Base-by-base conservation (phyloP, 371 early-diverging fungal species). In the Mucor irregularis region DNA sequence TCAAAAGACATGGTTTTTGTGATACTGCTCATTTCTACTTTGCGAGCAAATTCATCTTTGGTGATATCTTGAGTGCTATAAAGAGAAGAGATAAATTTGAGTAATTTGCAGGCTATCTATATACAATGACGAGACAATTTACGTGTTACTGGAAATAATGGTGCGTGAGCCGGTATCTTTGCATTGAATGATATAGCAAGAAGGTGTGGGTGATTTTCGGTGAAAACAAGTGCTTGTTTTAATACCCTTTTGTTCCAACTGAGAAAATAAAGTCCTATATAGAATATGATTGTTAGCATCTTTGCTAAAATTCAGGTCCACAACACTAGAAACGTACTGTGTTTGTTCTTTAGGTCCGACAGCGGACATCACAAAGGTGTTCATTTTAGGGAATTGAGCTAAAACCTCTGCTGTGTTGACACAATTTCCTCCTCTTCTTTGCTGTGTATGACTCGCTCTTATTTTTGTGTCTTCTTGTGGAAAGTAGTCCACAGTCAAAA, bases 371-470 rank as follows among this genome's bases (percentile, higher is more conserved):
- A 68, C 11, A 42, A 39, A 48, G 5, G 53, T 37, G 33, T 42
- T 48, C 38, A 39, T 42, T 33, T 46, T 59, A 26, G 25, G 71
- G 31, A 79, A 76, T 51, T 85, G 87, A 11, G 74, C 65, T 11
- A 88, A 64, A 0, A 86, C 77, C 31, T 70, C 74, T 10, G 82
- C 80, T 2, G 81, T 79, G 54, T 89, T 89, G 14, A 76, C 77
- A 22, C 78, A 76, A 51, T 87, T 89, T 13, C 89, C 89, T 22
- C 89, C 89, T 13, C 78, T 74, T 16, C 86, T 73, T 47, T 85
- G 82, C 11, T 59, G 60, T 58, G 81, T 76, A n/a, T 53, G 14
- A n/a, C 67, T 62, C 28, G 86, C 83, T 29, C 86, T 67, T 3
- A 74, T 53, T 53, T 89, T 89, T 10, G 74, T 60, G 62, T 85